Evolutionary conservation across 2,329 filamentous ascomycete genomes (phyloP).

Genomic region (Colletotrichum acutatum): DNA sequence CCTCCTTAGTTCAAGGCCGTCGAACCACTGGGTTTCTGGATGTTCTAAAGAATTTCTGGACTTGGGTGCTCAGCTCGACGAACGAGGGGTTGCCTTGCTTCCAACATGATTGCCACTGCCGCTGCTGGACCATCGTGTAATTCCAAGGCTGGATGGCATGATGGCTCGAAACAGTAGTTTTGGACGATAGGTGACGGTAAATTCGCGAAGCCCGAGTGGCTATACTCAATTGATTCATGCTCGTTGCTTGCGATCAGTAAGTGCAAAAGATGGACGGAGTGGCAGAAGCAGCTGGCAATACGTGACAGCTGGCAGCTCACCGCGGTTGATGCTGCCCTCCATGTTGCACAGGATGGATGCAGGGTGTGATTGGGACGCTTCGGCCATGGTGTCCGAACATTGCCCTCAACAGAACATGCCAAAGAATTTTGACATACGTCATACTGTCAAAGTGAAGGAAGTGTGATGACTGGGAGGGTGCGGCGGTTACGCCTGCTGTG

Average conservation of each 20-base stretch:
- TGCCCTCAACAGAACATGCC: constrained; percentile 9
- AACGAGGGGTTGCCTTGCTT: constrained; percentile 20
- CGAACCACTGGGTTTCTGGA: constrained; percentile 12
- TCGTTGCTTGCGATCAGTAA: constrained; percentile 2
- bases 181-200: constrained; percentile 4
- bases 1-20: constrained; percentile 10
- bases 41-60: constrained; percentile 27
- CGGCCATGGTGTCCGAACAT: constrained; percentile 18
- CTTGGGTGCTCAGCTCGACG: neutral
- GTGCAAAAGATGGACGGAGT: neutral
- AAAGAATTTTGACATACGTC: constrained; percentile 15
- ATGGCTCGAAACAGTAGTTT: constrained; percentile 31
- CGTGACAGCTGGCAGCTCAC: neutral
- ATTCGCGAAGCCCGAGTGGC: neutral
- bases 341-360: neutral
- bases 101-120: neutral
- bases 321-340: neutral
- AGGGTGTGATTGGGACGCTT: constrained; percentile 27
- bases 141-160: constrained; percentile 24
- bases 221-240: constrained; percentile 1
- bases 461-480: constrained; percentile 11
- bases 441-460: constrained; percentile 25
- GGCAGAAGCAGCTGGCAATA: neutral
- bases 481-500: constrained; percentile 7
- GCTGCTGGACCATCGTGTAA: constrained; percentile 21